Evolutionary conservation across 305 asterid genomes (phyloP).

Genomic region (Solanum hybrid): DNA sequence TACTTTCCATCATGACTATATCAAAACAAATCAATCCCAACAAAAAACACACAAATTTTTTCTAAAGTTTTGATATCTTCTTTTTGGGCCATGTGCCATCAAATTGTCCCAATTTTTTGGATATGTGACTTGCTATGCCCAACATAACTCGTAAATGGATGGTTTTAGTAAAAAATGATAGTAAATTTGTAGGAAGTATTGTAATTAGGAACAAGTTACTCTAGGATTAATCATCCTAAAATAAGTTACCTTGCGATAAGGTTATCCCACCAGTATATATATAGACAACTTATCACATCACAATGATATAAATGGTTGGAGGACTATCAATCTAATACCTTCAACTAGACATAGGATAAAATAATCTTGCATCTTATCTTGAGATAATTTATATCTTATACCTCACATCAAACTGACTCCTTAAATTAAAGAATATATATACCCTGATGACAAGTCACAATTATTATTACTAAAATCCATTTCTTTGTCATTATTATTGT

Average conservation of each 20-base stretch:
- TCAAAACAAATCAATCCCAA: not conserved
- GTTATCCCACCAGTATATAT: not conserved
- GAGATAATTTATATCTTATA: no score
- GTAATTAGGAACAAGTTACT: not conserved
- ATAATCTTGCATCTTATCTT: no score
- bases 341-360: no score
- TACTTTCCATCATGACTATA: not conserved
- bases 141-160: no score
- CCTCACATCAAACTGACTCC: not conserved
- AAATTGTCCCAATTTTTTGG: not conserved
- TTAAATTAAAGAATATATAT: no score
- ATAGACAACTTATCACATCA: not conserved
- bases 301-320: not conserved
- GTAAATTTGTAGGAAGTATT: not conserved
- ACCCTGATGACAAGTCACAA: not conserved
- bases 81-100: not conserved
- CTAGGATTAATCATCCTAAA: no score
- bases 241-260: not conserved
- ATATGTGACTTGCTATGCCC: not conserved
- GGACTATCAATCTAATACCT: not conserved
- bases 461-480: not conserved
- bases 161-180: no score
- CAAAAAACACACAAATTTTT: not conserved
- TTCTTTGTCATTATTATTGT: not conserved
- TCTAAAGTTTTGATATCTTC: not conserved